Conservation (phyloP, 192 early-diverging fungal species). For the Diversispora eburnea region DNA sequence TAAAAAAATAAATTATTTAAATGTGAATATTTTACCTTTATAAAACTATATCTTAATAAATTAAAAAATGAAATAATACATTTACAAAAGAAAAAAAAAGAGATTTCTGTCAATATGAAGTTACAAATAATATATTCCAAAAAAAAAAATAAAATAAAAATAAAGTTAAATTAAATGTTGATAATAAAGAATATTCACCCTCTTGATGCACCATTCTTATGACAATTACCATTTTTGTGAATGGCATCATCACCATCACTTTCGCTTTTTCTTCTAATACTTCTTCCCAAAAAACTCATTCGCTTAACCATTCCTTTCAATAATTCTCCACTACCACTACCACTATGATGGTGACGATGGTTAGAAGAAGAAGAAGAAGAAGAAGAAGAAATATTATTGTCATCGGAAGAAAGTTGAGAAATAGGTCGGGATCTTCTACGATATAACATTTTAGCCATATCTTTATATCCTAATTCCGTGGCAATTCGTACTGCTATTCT, state of each 20-base stretch:
- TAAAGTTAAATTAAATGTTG: no score
- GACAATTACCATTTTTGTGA: not conserved
- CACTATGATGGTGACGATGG: no score
- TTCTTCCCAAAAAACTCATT: not conserved
- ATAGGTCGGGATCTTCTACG: not conserved
- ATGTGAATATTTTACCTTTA: no score
- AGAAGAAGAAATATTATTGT: no score
- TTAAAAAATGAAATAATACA: no score
- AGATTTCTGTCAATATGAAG: no score
- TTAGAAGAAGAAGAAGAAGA: no score
- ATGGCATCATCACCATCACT: not conserved
- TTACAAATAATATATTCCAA: no score
- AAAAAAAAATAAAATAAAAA: no score
- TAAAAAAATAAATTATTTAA: no score
- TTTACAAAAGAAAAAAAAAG: no score
- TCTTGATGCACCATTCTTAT: constrained; percentile 3
- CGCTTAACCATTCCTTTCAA: not conserved
- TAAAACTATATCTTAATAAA: no score
- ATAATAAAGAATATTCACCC: not conserved
- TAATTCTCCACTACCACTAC: not conserved
- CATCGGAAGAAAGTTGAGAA: not conserved
- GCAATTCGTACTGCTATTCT: constrained; percentile 14
- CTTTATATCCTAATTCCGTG: constrained; percentile 24
- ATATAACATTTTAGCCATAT: constrained; percentile 25
- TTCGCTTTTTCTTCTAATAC: not conserved